Evolutionary conservation across 192 early-diverging fungal species (phyloP), one percentile per base, ranked within the genome.

Genomic region (Entomortierella parvispora): DNA sequence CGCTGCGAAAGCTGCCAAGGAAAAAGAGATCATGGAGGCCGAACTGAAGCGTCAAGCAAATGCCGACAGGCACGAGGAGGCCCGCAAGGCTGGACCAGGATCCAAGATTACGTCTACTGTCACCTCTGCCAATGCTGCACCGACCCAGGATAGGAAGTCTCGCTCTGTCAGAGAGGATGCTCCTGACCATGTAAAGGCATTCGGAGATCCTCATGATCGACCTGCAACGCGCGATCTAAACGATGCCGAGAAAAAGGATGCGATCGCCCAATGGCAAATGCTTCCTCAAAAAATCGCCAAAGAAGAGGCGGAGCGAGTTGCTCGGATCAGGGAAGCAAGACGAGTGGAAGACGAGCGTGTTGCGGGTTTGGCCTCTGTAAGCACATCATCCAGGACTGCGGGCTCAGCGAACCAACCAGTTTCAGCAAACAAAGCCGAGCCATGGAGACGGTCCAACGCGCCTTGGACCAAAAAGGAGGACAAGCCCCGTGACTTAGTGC

Each of bases 251-350:
- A 54, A 56, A 28, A 29, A 62, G 11, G 52, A 67, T 1, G 71
- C 71, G 0, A 18, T 76, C 22, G 65, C 50, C 0, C 9, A 20
- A 22, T 76, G 71, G 71, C 40, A 62, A 34, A 65, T 59, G 0
- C 44, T 76, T 1, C 71, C 71, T 1, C 50, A 56, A 2, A 33
- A 42, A 14, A 46, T 76, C 1, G 52, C 32, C 1, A 76, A 76
- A 58, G 71, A 76, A 34, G 53, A 66, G 14, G 26, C 37, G 2
- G 71, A 76, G 10, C 40, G 52, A 23, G 20, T 56, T 0, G 42
- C 65, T 2, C 40, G 46, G 5, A 62, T 37, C 29, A 58, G 53
- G 3, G 65, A 76, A 7, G 53, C 44, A 12, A 28, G 46, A 15
- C 58, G 46, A 7, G 29, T n/a, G 3, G 46, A 33, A 32, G 40